These are phyloP conservation scores for Karstenula rhodostoma DNA, from an alignment of 2,329 filamentous ascomycete genomes.

Conservation along the genomic window DNA sequence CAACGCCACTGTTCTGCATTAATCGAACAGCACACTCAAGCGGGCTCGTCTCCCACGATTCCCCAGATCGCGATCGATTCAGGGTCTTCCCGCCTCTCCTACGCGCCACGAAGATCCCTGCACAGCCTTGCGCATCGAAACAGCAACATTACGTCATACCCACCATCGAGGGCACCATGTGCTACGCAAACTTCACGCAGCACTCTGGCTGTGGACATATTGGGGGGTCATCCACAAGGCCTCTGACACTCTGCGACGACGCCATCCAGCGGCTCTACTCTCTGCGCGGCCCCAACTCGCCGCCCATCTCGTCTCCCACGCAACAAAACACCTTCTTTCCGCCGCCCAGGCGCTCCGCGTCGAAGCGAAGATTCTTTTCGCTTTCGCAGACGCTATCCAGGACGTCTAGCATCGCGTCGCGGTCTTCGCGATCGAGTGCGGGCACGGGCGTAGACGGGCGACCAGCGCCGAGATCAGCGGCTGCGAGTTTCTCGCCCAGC, in stretches of 20 bases:
- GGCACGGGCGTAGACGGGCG: neutral
- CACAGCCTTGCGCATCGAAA: slow-evolving; percentile 6
- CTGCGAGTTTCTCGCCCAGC: slow-evolving; percentile 7
- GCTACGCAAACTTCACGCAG: slow-evolving; percentile 13
- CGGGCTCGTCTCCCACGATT: neutral
- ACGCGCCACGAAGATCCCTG: slow-evolving; percentile 2
- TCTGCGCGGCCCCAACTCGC: slow-evolving; percentile 7
- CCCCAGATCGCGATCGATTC: neutral
- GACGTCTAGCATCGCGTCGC: neutral
- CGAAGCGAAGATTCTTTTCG: slow-evolving; percentile 3
- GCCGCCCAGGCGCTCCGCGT: slow-evolving; percentile 2
- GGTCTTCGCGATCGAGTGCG: neutral
- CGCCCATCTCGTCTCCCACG: neutral
- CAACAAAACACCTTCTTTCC: neutral
- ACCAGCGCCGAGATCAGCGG: neutral
- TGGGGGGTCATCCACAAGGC: neutral
- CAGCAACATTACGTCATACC: slow-evolving; percentile 11
- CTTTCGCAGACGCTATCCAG: slow-evolving; percentile 3
- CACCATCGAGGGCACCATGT: neutral
- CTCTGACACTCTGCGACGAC: slow-evolving; percentile 7
- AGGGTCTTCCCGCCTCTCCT: slow-evolving; percentile 9
- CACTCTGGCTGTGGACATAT: slow-evolving; percentile 11
- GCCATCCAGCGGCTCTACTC: slow-evolving; percentile 4
- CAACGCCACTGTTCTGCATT: neutral
- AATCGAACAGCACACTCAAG: neutral